Conservation (phyloP, 805 yeast species). For the Ogataea glucozyma region DNA sequence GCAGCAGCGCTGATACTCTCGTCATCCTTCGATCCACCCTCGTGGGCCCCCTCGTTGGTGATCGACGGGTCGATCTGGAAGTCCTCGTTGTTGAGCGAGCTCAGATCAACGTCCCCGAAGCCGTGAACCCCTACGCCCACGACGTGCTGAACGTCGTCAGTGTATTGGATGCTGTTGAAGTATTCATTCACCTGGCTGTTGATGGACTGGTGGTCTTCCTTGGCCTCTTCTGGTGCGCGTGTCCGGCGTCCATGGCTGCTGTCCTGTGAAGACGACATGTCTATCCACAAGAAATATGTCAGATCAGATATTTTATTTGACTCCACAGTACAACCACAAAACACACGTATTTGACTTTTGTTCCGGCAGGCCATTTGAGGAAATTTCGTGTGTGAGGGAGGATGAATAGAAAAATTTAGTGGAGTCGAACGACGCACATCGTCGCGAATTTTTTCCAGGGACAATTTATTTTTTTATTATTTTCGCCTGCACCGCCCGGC, state of each 20-base stretch:
- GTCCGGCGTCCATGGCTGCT: not conserved
- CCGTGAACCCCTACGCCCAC: constrained; percentile 21
- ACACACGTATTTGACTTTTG: constrained; percentile 16
- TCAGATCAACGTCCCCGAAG: constrained; percentile 27
- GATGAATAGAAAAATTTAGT: not conserved
- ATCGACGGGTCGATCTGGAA: constrained; percentile 31
- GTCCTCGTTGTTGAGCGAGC: constrained; percentile 25
- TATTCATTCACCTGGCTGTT: constrained; percentile 33
- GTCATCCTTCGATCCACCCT: constrained; percentile 12
- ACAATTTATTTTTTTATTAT: no score
- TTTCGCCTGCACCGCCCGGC: not conserved
- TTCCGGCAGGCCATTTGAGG: no score
- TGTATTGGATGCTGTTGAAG: constrained; percentile 28
- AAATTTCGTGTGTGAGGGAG: no score
- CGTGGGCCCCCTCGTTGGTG: constrained; percentile 13
- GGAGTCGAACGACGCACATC: constrained; percentile 3
- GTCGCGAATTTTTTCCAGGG: no score
- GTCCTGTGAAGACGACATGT: constrained; percentile 1
- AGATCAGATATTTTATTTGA: not conserved
- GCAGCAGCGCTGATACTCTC: constrained; percentile 25
- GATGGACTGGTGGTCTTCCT: constrained; percentile 30
- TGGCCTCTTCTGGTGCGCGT: constrained; percentile 15
- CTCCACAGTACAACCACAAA: constrained; percentile 8
- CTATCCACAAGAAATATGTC: not conserved
- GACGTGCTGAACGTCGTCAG: constrained; percentile 23